Evolutionary conservation across 495 filamentous ascomycete species (phyloP).

Genomic region (Penicillium silybi): DNA sequence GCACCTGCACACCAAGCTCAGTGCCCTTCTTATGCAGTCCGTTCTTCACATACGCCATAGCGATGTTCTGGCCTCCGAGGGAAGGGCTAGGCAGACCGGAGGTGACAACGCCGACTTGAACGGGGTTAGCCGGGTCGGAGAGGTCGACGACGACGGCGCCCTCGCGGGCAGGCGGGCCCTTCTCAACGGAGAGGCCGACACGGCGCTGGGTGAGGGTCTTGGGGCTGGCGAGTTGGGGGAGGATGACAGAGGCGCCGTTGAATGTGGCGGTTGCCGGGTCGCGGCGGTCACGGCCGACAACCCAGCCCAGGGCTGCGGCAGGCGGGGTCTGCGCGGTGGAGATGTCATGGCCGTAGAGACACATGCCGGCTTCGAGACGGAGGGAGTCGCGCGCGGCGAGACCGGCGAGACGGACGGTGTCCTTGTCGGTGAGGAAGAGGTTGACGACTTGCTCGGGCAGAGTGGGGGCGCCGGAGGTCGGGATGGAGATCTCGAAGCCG

Average conservation of each 20-base stretch:
- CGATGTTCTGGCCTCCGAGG: conserved; percentile 79
- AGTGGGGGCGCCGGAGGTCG: conserved; percentile 37
- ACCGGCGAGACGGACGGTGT: conserved; percentile 72
- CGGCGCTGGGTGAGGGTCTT: conserved; percentile 71
- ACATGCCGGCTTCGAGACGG: conserved; percentile 95
- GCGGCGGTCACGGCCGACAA: conserved; percentile 75
- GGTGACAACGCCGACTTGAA: conserved; percentile 64
- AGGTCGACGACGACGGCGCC: conserved; percentile 73
- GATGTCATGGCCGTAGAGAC: conserved; percentile 95
- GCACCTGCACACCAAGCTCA: conserved; percentile 71
- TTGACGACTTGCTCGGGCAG: conserved; percentile 49
- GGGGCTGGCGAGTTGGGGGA: conserved; percentile 62
- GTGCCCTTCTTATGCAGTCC: conserved; percentile 85
- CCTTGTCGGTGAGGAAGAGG: conserved; percentile 59
- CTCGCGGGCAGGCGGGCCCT: conserved; percentile 83
- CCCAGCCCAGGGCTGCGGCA: conserved; percentile 78
- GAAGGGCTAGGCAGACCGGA: conserved; percentile 87
- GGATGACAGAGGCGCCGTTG: conserved; percentile 70
- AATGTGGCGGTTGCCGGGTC: conserved; percentile 52
- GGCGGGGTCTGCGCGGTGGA: conserved; percentile 86
- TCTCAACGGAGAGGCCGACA: conserved; percentile 75
- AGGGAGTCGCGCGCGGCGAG: conserved; percentile 89
- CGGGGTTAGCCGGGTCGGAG: conserved; percentile 48
- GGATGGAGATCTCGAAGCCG: conserved; percentile 93
- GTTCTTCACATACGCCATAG: conserved; percentile 89